Percentiles rank a stretch among this genome's conserved stretches.
Evolutionary conservation across 805 yeast genomes (phyloP).

Genomic region (Starmerella tilneyi): DNA sequence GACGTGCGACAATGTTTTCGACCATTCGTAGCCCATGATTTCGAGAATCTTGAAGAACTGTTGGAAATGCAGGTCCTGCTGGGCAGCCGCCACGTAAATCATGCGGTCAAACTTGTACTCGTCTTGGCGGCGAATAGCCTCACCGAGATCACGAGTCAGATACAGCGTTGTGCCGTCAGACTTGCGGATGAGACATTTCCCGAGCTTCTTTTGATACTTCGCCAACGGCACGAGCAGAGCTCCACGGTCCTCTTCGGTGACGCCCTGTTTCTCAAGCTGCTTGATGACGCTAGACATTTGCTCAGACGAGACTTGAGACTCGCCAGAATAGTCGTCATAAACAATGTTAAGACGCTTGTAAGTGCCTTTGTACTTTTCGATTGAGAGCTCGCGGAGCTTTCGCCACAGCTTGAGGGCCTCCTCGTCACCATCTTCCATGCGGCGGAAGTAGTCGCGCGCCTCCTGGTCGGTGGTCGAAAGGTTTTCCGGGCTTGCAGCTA

Average conservation of each 20-base stretch:
- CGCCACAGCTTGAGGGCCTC: slow-evolving; percentile 69
- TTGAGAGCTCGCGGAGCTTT: slow-evolving; percentile 82
- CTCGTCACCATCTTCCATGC: slow-evolving; percentile 89
- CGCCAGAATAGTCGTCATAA: slow-evolving; percentile 88
- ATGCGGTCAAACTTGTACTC: slow-evolving; percentile 82
- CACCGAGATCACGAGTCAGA: slow-evolving; percentile 93
- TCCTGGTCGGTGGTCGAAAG: slow-evolving; percentile 55
- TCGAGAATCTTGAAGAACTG: slow-evolving; percentile 92
- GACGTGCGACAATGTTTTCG: slow-evolving; percentile 64
- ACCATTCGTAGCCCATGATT: slow-evolving; percentile 85
- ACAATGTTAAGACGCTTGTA: slow-evolving; percentile 85
- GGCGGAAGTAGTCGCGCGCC: slow-evolving; percentile 79
- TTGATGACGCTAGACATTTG: slow-evolving; percentile 57
- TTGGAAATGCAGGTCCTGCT: slow-evolving; percentile 88
- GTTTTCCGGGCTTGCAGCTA: slow-evolving; percentile 45
- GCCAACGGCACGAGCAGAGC: slow-evolving; percentile 81
- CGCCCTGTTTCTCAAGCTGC: slow-evolving; percentile 52
- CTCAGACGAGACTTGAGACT: slow-evolving; percentile 78
- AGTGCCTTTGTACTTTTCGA: slow-evolving; percentile 72
- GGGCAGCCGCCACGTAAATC: slow-evolving; percentile 92
- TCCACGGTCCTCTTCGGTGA: slow-evolving; percentile 80
- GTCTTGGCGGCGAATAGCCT: slow-evolving; percentile 82
- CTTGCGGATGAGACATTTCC: slow-evolving; percentile 85
- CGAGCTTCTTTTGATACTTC: slow-evolving; percentile 77
- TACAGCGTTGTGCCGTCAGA: slow-evolving; percentile 92